Base-by-base conservation (phyloP, 1,284 basidiomycete genomes). In the Inonotus obliquus region DNA sequence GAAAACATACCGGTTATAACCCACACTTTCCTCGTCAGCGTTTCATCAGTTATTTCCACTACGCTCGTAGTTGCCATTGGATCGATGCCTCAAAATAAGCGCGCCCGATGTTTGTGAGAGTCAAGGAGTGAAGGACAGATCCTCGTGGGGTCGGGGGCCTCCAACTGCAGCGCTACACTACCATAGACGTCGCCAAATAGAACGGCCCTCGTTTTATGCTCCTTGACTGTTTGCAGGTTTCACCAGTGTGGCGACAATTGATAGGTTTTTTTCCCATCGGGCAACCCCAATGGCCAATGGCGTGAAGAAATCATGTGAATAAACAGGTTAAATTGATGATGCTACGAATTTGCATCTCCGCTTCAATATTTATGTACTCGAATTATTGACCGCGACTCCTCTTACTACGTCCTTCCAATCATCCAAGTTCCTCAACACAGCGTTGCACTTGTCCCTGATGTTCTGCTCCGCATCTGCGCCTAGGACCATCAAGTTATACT, bases 401-500 rank as follows among this genome's bases (percentile, higher is more conserved):
- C 54, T 57, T 41, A 52, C 52, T 19, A 66, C 62, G 44, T 66
- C 62, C 25, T 51, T 29, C 65, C 65, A 66, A 13, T 62, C 60
- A 32, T 66, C 62, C 44, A 66, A 47, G 39, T 51, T 58, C 17
- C 29, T 44, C 39, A 63, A 23, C 2, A 63, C 59, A 7, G 32
- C 47, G 27, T 54, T 53, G 45, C 65, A 66, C 47, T 62, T 65
- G 2, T 63, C 59, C 35, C 55, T 51, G 47, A 66, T 61, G 56
- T 66, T 62, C 14, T 41, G 47, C 48, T 62, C 59, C 10, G 62
- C 58, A 57, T 66, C 65, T 37, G 58, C 51, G 25, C 65, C 65
- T 29, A 66, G 53, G n/a, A 63, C 62, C 35, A 66, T 44, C 37
- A 59, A 59, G 23, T 51, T 51, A 41, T 38, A 25, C n/a, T 57